A percentile compares a stretch with the other conserved stretches of the same genome.
Conservation (phyloP, 2,329 filamentous ascomycete genomes). For the Fusarium protoensiforme region DNA sequence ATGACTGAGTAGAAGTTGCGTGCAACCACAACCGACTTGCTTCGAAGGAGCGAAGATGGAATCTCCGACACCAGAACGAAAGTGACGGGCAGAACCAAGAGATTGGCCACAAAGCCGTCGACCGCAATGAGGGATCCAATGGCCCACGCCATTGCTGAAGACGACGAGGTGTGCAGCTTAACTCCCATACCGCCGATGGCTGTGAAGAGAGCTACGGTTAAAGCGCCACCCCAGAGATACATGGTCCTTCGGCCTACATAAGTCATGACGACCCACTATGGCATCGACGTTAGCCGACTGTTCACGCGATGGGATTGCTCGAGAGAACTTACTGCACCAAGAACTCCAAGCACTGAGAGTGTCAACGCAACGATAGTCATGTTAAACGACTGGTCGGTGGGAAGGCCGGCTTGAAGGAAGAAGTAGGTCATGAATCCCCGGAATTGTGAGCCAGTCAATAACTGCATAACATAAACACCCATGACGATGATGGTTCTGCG, state of each 20-base stretch:
- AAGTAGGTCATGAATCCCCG: constrained; percentile 44
- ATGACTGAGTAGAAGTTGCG: constrained; percentile 59
- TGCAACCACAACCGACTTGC: constrained; percentile 56
- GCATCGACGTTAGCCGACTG: not conserved
- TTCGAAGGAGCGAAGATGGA: constrained; percentile 55
- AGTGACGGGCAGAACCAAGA: constrained; percentile 76
- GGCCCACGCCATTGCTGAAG: constrained; percentile 44
- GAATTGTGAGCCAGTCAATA: constrained; percentile 39
- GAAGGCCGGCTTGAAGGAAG: constrained; percentile 47
- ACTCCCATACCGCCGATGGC: constrained; percentile 1
- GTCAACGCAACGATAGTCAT: constrained; percentile 48
- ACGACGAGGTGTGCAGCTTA: not conserved
- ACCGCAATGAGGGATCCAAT: constrained; percentile 57
- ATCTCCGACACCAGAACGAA: constrained; percentile 70
- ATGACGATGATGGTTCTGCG: constrained; percentile 47
- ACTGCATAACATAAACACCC: constrained; percentile 44
- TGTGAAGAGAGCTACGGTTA: not conserved
- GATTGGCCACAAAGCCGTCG: constrained; percentile 54
- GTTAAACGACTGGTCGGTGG: constrained; percentile 39
- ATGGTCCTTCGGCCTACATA: not conserved
- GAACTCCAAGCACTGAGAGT: not conserved
- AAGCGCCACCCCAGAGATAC: not conserved
- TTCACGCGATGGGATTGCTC: not conserved
- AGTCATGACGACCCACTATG: not conserved
- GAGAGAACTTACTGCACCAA: not conserved